Conservation (phyloP, 179 eudicot species). For the Silene coronaria region DNA sequence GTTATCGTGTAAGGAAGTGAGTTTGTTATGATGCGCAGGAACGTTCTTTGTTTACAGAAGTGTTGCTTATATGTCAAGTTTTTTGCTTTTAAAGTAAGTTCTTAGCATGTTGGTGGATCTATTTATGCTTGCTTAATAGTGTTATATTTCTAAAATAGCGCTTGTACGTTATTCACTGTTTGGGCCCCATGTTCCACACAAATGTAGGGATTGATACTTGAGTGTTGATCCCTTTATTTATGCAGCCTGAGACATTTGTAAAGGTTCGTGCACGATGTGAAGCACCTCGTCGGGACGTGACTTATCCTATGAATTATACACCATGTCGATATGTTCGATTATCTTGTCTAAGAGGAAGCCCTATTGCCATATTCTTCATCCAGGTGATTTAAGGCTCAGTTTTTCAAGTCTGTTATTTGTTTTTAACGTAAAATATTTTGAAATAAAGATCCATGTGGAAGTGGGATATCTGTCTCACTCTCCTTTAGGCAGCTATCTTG, state of each 20-base stretch:
- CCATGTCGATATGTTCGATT: constrained; percentile 78
- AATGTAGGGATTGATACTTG: background rate
- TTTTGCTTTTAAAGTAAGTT: background rate
- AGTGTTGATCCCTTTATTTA: background rate
- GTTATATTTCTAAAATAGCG: background rate
- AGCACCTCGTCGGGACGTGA: constrained; percentile 85
- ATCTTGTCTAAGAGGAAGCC: constrained; percentile 86
- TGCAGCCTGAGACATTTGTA: constrained; percentile 74
- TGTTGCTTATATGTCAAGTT: constrained; percentile 6
- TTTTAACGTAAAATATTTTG: background rate
- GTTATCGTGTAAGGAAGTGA: background rate
- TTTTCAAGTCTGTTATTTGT: background rate
- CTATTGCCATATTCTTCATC: constrained; percentile 76
- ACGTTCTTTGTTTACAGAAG: background rate
- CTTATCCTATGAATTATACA: constrained; percentile 68
- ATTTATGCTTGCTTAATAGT: background rate
- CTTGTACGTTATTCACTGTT: constrained; percentile 4
- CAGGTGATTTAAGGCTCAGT: constrained; percentile 40
- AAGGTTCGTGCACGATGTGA: constrained; percentile 80
- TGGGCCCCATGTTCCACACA: background rate
- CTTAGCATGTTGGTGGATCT: background rate
- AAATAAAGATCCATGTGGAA: background rate
- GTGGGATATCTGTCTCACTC: background rate
- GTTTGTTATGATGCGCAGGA: background rate
- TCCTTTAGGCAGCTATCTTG: background rate